Conservation (phyloP, 176 grass and related monocot species). For the Phyllostachys edulis region DNA sequence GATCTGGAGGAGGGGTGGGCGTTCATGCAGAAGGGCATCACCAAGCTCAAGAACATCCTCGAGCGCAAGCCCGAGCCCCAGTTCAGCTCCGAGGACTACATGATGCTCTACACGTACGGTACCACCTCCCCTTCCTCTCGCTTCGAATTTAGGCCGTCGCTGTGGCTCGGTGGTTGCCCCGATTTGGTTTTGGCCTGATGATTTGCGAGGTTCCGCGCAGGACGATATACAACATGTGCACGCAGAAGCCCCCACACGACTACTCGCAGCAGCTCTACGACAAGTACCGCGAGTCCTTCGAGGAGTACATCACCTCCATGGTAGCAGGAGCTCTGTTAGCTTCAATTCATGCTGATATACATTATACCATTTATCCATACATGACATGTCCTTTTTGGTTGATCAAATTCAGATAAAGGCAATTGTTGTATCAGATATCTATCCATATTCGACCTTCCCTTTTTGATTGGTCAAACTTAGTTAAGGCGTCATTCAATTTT, state of each 20-base stretch:
- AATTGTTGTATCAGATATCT: too few species aligned
- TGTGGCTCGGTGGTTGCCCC: not conserved
- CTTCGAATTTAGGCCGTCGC: not conserved
- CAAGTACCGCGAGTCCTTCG: conserved; percentile 81
- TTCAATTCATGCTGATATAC: not conserved
- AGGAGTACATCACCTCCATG: conserved; percentile 71
- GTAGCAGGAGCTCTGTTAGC: conserved; percentile 48
- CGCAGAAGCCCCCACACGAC: conserved; percentile 63
- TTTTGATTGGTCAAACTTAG: too few species aligned
- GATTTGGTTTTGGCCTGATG: conserved; percentile 2
- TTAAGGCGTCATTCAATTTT: too few species aligned
- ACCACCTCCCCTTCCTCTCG: not conserved
- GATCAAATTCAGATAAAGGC: too few species aligned
- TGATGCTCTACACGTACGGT: conserved; percentile 83
- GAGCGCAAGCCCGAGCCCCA: conserved; percentile 64
- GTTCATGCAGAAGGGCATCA: conserved; percentile 83
- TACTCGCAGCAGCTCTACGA: conserved; percentile 88
- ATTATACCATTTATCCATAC: not conserved
- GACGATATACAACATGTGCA: conserved; percentile 76
- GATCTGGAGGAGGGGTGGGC: conserved; percentile 89
- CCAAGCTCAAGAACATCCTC: conserved; percentile 81
- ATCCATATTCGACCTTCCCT: too few species aligned
- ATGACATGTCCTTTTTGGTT: too few species aligned
- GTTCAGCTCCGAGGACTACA: conserved; percentile 81
- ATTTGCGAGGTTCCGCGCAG: conserved; percentile 19